phyloP scores from a whole-genome alignment of 2,329 filamentous ascomycete genomes.

The Tolypocladium guangdongense region DNA sequence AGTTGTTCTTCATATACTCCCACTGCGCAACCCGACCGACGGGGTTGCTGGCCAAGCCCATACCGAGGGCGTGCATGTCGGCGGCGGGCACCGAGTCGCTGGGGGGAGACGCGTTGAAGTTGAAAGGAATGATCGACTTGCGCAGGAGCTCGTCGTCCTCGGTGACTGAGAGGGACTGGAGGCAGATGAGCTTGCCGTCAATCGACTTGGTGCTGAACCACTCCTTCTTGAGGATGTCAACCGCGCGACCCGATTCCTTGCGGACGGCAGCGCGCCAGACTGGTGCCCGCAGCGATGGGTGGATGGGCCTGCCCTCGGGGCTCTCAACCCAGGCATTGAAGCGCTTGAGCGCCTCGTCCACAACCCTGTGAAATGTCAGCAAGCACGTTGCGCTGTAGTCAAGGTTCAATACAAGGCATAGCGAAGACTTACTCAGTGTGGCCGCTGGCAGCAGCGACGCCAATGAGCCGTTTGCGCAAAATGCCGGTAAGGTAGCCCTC shows the following conservation, averaged over 20 bases:
- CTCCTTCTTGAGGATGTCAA: constrained; percentile 71
- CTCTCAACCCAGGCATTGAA: constrained; percentile 74
- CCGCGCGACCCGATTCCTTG: constrained; percentile 54
- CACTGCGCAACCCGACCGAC: constrained; percentile 66
- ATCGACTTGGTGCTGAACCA: constrained; percentile 74
- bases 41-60: constrained; percentile 61
- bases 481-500: constrained; percentile 78
- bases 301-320: constrained; percentile 55
- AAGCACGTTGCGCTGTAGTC: constrained; percentile 1
- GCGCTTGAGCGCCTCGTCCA: constrained; percentile 62
- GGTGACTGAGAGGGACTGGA: constrained; percentile 65
- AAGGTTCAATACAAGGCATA: not conserved
- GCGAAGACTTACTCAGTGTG: constrained; percentile 54
- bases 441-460: constrained; percentile 62
- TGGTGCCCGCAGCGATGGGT: constrained; percentile 69
- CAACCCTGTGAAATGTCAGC: constrained; percentile 37
- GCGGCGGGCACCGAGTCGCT: constrained; percentile 63
- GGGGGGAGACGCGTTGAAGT: constrained; percentile 55
- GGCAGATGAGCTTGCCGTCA: constrained; percentile 80
- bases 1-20: constrained; percentile 78
- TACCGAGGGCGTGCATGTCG: constrained; percentile 77
- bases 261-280: constrained; percentile 73
- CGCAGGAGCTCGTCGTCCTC: constrained; percentile 58
- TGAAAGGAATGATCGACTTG: constrained; percentile 59
- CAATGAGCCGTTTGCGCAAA: constrained; percentile 71